Evolutionary conservation across 352 stramenopile genomes (phyloP).

Genomic region (Blastocystis sp.): DNA sequence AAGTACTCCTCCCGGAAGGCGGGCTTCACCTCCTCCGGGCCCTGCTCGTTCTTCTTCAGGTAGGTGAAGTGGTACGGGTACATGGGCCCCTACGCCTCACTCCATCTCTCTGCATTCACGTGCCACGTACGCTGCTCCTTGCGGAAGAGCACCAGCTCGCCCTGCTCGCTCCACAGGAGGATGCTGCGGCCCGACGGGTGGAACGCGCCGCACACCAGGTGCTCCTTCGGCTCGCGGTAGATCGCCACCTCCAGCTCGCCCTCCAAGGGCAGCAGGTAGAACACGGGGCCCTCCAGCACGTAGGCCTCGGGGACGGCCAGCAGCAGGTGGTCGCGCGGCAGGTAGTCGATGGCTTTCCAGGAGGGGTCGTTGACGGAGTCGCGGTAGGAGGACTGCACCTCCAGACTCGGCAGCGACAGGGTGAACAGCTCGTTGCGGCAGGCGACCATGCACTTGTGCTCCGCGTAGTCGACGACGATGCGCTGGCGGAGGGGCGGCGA

Average conservation of each 20-base stretch:
- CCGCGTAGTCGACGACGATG: neutral
- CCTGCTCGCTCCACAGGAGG: constrained; percentile 26
- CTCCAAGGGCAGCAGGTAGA: constrained; percentile 15
- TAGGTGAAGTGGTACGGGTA: constrained; percentile 33
- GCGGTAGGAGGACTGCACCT: constrained; percentile 29
- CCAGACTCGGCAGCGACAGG: neutral
- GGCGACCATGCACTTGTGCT: constrained; percentile 29
- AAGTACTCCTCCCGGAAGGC: neutral
- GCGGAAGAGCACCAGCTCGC: constrained; percentile 12
- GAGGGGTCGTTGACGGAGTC: constrained; percentile 36
- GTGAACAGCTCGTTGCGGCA: constrained; percentile 20
- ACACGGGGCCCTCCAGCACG: constrained; percentile 31
- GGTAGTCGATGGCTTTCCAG: neutral
- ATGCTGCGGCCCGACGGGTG: constrained; percentile 42
- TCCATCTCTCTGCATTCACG: neutral
- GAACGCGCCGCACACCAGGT: neutral
- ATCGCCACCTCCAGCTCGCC: constrained; percentile 19
- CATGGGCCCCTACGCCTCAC: constrained; percentile 10
- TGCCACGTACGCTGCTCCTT: neutral
- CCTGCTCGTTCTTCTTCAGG: constrained; percentile 30
- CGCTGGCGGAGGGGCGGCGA: constrained; percentile 11
- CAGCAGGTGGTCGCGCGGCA: neutral
- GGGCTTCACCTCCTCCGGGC: neutral
- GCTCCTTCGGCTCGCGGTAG: constrained; percentile 19
- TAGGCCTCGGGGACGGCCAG: constrained; percentile 28